Conservation (phyloP, 805 yeast species). For the Candida mattraensis region DNA sequence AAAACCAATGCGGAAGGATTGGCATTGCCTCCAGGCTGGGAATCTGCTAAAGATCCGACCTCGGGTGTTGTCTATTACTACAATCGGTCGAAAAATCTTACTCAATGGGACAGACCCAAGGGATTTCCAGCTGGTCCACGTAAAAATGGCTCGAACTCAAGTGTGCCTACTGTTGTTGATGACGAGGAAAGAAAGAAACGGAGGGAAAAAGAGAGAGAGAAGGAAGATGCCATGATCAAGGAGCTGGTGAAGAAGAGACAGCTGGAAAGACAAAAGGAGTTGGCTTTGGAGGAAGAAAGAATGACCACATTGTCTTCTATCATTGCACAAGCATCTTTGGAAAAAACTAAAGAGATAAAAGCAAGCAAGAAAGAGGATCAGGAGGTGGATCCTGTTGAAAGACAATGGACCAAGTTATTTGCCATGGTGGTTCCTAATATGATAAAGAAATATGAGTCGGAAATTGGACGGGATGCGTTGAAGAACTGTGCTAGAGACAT, state of each 20-base stretch:
- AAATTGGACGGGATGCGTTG: constrained; percentile 68
- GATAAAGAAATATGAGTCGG: constrained; percentile 61
- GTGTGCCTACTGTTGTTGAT: constrained; percentile 7
- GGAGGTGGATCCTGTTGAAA: constrained; percentile 10
- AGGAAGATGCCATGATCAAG: constrained; percentile 30
- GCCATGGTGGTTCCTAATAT: constrained; percentile 81
- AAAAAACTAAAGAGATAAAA: constrained; percentile 31
- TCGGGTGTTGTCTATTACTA: constrained; percentile 52
- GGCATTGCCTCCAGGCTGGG: constrained; percentile 66
- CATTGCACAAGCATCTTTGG: constrained; percentile 32
- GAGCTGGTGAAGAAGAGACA: constrained; percentile 37
- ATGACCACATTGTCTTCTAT: constrained; percentile 27
- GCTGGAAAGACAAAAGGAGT: constrained; percentile 29
- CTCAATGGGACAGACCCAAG: constrained; percentile 64
- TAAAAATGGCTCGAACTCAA: constrained; percentile 1
- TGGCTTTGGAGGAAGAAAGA: constrained; percentile 26
- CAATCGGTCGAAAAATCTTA: constrained; percentile 45
- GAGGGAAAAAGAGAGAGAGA: constrained; percentile 31
- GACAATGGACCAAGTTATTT: constrained; percentile 48
- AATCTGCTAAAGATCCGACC: constrained; percentile 48
- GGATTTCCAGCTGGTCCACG: constrained; percentile 23
- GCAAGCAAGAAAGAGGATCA: constrained; percentile 29
- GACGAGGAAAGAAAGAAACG: constrained; percentile 26
- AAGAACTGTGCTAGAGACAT: constrained; percentile 82
- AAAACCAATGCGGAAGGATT: constrained; percentile 30